Conservation (phyloP, 306 rosid species). For the Cyamopsis tetragonoloba region DNA sequence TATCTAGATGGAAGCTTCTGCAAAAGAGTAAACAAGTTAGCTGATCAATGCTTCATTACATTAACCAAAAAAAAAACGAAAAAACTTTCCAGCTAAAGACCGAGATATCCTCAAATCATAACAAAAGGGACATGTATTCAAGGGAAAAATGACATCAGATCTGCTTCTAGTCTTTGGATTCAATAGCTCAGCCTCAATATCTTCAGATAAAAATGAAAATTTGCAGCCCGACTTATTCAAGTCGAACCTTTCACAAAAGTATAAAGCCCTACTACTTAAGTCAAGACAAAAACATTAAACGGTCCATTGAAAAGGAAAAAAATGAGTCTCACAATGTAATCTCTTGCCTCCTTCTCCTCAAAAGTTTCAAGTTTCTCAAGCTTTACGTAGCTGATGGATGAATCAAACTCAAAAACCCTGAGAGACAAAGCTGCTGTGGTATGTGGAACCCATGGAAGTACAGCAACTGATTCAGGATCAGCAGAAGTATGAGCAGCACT, state of each 20-base stretch:
- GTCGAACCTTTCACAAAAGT: background rate
- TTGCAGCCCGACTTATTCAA: background rate
- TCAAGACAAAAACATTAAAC: constrained; percentile 8
- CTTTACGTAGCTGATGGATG: constrained; percentile 52
- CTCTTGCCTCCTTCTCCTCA: constrained; percentile 44
- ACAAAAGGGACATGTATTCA: background rate
- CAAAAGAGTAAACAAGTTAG: constrained; percentile 10
- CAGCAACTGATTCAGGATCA: constrained; percentile 47
- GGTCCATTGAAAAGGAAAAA: background rate
- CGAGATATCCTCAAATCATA: background rate
- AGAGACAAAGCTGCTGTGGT: constrained; percentile 85
- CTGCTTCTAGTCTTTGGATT: background rate
- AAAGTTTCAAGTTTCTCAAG: constrained; percentile 54
- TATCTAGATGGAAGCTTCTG: constrained; percentile 71
- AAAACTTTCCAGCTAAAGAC: background rate
- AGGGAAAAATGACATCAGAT: constrained; percentile 6
- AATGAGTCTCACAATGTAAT: constrained; percentile 48
- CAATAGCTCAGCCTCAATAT: background rate
- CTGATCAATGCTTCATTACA: constrained; percentile 3
- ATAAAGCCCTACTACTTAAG: constrained; percentile 4
- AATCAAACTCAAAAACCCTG: constrained; percentile 78
- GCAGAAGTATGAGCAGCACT: constrained; percentile 33
- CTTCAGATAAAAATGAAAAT: background rate
- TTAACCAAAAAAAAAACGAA: background rate
- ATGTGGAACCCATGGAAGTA: constrained; percentile 93